A percentile compares a stretch with the other conserved stretches of the same genome.
These are phyloP conservation scores for Yarrowia sp. DNA, from an alignment of 805 yeast species.

Conservation along the genomic window DNA sequence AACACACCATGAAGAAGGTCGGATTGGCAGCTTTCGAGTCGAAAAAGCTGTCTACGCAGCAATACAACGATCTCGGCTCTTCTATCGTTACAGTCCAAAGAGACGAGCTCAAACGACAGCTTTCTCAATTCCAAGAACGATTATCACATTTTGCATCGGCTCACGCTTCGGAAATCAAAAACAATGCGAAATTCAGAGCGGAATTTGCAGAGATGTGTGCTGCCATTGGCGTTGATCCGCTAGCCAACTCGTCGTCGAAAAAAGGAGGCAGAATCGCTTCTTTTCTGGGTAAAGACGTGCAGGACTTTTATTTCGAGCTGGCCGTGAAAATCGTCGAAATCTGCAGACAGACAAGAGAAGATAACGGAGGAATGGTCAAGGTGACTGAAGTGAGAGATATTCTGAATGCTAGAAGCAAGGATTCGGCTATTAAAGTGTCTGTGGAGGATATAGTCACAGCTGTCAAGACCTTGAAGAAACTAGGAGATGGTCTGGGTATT, in stretches of 20 bases:
- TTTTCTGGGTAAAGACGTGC: slow-evolving; percentile 40
- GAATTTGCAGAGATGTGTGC: slow-evolving; percentile 75
- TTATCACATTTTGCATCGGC: slow-evolving; percentile 70
- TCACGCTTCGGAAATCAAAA: slow-evolving; percentile 64
- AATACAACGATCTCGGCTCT: slow-evolving; percentile 53
- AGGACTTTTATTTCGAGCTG: slow-evolving; percentile 63
- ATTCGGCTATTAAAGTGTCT: slow-evolving; percentile 37
- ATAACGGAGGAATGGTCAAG: slow-evolving; percentile 80
- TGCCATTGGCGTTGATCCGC: slow-evolving; percentile 81
- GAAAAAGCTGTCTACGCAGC: slow-evolving; percentile 41
- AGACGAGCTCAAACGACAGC: slow-evolving; percentile 63
- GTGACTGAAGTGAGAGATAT: slow-evolving; percentile 51
- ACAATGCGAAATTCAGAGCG: slow-evolving; percentile 61
- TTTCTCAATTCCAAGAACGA: slow-evolving; percentile 73
- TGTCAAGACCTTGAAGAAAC: slow-evolving; percentile 49
- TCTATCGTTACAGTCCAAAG: slow-evolving; percentile 53
- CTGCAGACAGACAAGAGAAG: slow-evolving; percentile 63
- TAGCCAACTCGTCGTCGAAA: slow-evolving; percentile 42
- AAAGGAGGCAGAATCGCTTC: slow-evolving; percentile 41
- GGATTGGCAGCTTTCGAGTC: slow-evolving; percentile 50
- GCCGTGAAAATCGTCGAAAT: slow-evolving; percentile 73
- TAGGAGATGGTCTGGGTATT: slow-evolving; percentile 73
- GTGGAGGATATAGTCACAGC: slow-evolving; percentile 58
- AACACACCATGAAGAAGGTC: slow-evolving; percentile 42
- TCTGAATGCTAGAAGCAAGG: slow-evolving; percentile 36